These are phyloP conservation scores for Blastomyces gilchristii DNA, from an alignment of 2,329 filamentous ascomycete genomes.

Conservation along the genomic window DNA sequence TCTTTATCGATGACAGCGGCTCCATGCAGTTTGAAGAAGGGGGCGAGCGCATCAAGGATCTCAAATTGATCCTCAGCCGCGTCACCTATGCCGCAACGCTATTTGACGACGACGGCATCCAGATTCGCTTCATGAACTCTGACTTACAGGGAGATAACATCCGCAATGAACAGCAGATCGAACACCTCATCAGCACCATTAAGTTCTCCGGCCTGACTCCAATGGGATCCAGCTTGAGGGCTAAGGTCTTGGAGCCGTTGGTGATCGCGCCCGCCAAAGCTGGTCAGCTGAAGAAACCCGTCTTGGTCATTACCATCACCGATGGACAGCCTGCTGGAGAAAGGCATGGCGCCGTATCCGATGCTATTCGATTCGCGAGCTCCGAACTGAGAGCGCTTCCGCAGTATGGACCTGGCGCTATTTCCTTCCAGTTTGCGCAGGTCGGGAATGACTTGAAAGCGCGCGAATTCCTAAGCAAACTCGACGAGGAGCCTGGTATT, in stretches of 20 bases:
- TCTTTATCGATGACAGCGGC: constrained; percentile 59
- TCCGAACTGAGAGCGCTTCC: constrained; percentile 40
- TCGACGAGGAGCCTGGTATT: constrained; percentile 54
- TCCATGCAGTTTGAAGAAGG: constrained; percentile 60
- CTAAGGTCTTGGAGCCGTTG: constrained; percentile 55
- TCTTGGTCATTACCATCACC: constrained; percentile 56
- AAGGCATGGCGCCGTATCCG: constrained; percentile 45
- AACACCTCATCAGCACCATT: constrained; percentile 47
- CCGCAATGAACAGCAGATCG: constrained; percentile 47
- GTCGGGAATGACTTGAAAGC: constrained; percentile 58
- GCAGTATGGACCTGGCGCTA: constrained; percentile 47
- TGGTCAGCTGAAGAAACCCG: constrained; percentile 50
- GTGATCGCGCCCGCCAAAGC: constrained; percentile 44
- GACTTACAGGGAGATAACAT: constrained; percentile 45
- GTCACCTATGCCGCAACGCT: constrained; percentile 55
- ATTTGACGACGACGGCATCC: constrained; percentile 60
- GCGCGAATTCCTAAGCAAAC: constrained; percentile 51
- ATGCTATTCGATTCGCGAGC: constrained; percentile 47
- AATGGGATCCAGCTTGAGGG: constrained; percentile 52
- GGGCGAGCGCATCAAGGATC: constrained; percentile 55
- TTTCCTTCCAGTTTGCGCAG: constrained; percentile 59
- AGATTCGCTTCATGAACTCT: constrained; percentile 61
- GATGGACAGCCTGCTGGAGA: constrained; percentile 58
- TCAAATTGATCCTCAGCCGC: constrained; percentile 53
- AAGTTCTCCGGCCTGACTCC: constrained; percentile 58